Evolutionary conservation across 2,329 filamentous ascomycete genomes (phyloP).

Genomic region (Grosmannia penicillata): DNA sequence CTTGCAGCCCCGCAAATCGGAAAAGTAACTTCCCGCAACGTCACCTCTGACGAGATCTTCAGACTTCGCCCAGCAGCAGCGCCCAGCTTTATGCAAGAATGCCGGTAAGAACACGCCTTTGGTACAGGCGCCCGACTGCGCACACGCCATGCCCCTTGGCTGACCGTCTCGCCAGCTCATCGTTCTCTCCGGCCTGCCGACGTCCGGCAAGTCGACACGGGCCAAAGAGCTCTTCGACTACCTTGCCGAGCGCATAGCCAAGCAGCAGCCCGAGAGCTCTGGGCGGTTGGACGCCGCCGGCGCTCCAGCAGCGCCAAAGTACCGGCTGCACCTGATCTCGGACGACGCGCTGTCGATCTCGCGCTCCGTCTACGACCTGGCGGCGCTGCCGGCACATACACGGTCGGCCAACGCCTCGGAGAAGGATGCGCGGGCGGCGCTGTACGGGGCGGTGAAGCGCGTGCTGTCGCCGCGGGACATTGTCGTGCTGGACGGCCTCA

Average conservation of each 20-base stretch:
- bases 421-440: constrained; percentile 64
- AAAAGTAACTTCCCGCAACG: too few species aligned
- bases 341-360: constrained; percentile 57
- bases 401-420: constrained; percentile 61
- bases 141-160: not conserved
- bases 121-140: too few species aligned
- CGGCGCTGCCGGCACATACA: constrained; percentile 37
- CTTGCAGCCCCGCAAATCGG: too few species aligned
- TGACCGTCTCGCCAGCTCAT: constrained; percentile 35
- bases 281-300: constrained; percentile 12
- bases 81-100: too few species aligned
- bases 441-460: constrained; percentile 67
- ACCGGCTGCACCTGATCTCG: constrained; percentile 60
- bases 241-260: constrained; percentile 41
- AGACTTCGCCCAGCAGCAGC: too few species aligned
- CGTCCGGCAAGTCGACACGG: constrained; percentile 53
- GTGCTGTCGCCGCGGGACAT: constrained; percentile 58
- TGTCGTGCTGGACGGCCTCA: constrained; percentile 65
- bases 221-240: constrained; percentile 51
- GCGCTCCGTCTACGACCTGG: constrained; percentile 56
- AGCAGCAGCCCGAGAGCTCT: constrained; percentile 10
- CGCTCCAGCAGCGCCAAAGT: constrained; percentile 17
- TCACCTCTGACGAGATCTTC: too few species aligned
- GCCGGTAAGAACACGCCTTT: too few species aligned
- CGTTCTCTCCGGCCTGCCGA: constrained; percentile 51